phyloP scores from a whole-genome alignment of 2,329 filamentous ascomycete genomes.

The Fusarium equiseti region DNA sequence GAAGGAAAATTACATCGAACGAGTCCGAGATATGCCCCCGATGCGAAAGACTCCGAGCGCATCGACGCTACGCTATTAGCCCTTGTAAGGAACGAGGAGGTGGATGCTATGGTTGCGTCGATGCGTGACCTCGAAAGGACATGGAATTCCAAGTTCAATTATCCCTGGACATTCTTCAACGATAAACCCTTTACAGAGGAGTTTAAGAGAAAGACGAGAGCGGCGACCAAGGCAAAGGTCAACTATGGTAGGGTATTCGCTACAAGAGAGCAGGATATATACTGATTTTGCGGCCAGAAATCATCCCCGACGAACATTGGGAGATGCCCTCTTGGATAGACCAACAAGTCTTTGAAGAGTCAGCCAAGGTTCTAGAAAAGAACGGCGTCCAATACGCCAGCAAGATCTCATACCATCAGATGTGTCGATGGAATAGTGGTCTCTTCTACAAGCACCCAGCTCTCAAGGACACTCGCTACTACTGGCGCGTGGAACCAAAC shows the following conservation, averaged over 20 bases:
- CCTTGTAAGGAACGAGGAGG: conserved; percentile 91
- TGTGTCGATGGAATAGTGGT: conserved; percentile 99
- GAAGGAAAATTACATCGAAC: conserved; percentile 79
- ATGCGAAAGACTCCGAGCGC: conserved; percentile 80
- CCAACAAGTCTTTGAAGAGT: conserved; percentile 85
- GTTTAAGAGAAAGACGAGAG: conserved; percentile 86
- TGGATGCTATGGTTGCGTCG: conserved; percentile 84
- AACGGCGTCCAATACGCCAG: conserved; percentile 91
- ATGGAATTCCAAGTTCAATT: conserved; percentile 99
- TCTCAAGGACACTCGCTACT: conserved; percentile 84
- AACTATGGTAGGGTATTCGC: conserved; percentile 74
- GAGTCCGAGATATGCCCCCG: conserved; percentile 80
- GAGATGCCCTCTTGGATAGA: conserved; percentile 93
- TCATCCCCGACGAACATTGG: conserved; percentile 97
- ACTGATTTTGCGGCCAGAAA: conserved; percentile 64
- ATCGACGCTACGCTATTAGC: conserved; percentile 94
- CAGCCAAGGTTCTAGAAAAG: conserved; percentile 83
- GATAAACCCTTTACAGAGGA: conserved; percentile 93
- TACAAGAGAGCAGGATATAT: not conserved
- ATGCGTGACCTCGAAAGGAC: conserved; percentile 94
- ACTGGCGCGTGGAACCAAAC: conserved; percentile 98
- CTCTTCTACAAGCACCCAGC: conserved; percentile 98
- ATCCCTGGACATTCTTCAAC: conserved; percentile 99
- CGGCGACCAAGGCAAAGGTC: conserved; percentile 88
- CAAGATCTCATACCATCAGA: conserved; percentile 94